Conservation (phyloP, 768 basidiomycete genomes). For the Cantharellus cinnabarinus region DNA sequence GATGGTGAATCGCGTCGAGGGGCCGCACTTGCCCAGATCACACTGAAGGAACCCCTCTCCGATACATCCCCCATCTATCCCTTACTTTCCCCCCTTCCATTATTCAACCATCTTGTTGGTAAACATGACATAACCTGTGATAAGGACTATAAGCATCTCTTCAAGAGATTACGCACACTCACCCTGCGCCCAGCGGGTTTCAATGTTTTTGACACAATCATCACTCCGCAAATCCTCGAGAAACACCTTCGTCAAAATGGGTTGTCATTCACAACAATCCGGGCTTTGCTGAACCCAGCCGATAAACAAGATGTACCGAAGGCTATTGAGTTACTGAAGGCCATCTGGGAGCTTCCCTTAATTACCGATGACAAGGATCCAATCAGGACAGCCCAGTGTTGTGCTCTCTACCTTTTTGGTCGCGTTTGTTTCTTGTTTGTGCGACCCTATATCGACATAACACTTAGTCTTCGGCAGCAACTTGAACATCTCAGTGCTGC, state of each 20-base stretch:
- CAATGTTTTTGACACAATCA: constrained; percentile 11
- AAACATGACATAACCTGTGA: constrained; percentile 18
- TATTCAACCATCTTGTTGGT: constrained; percentile 12
- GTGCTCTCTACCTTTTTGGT: constrained; percentile 13
- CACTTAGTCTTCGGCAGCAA: constrained; percentile 14
- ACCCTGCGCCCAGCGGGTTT: constrained; percentile 14
- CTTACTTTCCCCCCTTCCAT: constrained; percentile 12
- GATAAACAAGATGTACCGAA: constrained; percentile 18
- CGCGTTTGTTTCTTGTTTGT: constrained; percentile 13
- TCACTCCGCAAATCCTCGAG: constrained; percentile 12
- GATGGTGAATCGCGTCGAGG: constrained; percentile 17
- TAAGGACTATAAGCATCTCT: constrained; percentile 19
- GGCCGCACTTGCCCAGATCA: constrained; percentile 8
- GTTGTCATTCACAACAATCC: constrained; percentile 4
- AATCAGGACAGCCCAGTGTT: constrained; percentile 9
- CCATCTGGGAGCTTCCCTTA: constrained; percentile 13
- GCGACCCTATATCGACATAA: constrained; percentile 15
- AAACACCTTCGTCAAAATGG: constrained; percentile 11
- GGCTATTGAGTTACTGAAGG: constrained; percentile 12
- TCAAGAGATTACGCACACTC: constrained; percentile 17
- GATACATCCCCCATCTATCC: constrained; percentile 14
- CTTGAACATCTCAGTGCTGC: too few relatives aligned
- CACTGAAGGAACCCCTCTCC: constrained; percentile 10
- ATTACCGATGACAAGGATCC: constrained; percentile 6
- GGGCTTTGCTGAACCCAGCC: constrained; percentile 13